Evolutionary conservation across 345 rosid species (phyloP).

Genomic region (Hibiscus trionum): DNA sequence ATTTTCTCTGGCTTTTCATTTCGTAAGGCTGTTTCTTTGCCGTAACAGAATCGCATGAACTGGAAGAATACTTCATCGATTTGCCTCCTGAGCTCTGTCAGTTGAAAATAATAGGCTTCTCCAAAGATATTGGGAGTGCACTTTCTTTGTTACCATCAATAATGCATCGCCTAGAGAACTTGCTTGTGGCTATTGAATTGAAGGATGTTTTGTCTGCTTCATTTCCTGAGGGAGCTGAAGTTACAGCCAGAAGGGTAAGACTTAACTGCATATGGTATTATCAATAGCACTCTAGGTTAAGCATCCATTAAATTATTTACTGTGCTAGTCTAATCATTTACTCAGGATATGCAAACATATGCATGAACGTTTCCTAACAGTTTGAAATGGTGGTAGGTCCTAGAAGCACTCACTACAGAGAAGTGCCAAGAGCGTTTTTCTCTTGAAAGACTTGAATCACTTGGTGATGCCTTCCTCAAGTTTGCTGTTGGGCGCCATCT

Average conservation of each 20-base stretch:
- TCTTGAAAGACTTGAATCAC: slow-evolving; percentile 83
- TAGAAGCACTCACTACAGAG: slow-evolving; percentile 94
- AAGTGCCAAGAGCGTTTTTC: slow-evolving; percentile 93
- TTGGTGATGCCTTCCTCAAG: slow-evolving; percentile 92
- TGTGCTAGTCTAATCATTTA: slow-evolving; percentile 1
- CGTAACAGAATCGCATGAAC: slow-evolving; percentile 53
- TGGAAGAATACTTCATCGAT: slow-evolving; percentile 69
- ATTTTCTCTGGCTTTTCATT: background rate
- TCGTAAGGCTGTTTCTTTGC: slow-evolving; percentile 14
- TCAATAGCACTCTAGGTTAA: slow-evolving; percentile 10
- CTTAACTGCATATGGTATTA: slow-evolving; percentile 14
- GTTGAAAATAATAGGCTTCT: slow-evolving; percentile 75
- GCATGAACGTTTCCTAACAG: slow-evolving; percentile 17
- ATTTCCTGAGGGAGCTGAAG: slow-evolving; percentile 66
- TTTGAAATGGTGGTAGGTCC: slow-evolving; percentile 39
- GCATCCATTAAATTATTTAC: background rate
- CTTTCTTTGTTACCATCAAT: slow-evolving; percentile 80
- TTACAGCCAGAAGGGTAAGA: slow-evolving; percentile 62
- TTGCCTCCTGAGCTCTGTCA: slow-evolving; percentile 82
- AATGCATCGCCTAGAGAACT: slow-evolving; percentile 87
- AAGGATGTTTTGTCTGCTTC: slow-evolving; percentile 52
- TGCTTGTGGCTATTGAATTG: slow-evolving; percentile 89
- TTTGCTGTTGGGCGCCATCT: slow-evolving; percentile 73
- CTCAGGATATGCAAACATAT: background rate
- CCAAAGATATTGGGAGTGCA: slow-evolving; percentile 88